These are phyloP conservation scores for Pulveroboletus ravenelii DNA, from an alignment of 768 basidiomycete genomes.

Conservation along the genomic window DNA sequence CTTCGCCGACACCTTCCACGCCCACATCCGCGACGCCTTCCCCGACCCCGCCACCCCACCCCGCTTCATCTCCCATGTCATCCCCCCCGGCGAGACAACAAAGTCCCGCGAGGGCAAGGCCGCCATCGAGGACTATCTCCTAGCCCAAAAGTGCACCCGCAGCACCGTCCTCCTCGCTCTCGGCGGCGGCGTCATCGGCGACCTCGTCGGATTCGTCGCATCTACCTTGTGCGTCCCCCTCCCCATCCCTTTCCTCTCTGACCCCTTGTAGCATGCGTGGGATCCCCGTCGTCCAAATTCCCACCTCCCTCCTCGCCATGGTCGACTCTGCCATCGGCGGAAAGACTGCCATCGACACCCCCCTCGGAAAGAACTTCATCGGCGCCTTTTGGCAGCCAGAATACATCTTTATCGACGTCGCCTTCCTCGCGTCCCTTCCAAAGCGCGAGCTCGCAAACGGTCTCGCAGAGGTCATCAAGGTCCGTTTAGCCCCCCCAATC, in stretches of 20 bases:
- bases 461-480: conserved; percentile 98
- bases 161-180: conserved; percentile 92
- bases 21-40: conserved; percentile 26
- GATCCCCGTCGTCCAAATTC: conserved; percentile 91
- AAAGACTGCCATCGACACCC: conserved; percentile 99
- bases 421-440: conserved; percentile 92
- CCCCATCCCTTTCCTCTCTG: neutral
- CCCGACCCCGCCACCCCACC: conserved; percentile 34
- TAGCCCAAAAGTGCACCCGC: conserved; percentile 83
- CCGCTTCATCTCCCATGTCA: conserved; percentile 71
- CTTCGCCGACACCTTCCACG: conserved; percentile 63
- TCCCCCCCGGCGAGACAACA: conserved; percentile 88
- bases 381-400: conserved; percentile 98
- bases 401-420: conserved; percentile 95
- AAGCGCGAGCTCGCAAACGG: conserved; percentile 95
- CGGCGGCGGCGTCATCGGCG: conserved; percentile 96
- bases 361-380: conserved; percentile 96
- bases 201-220: conserved; percentile 93
- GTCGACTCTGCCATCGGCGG: conserved; percentile 97
- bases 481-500: conserved; percentile 30
- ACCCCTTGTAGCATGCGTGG: conserved; percentile 83
- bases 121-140: conserved; percentile 87
- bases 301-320: conserved; percentile 96
- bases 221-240: conserved; percentile 77
- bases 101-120: conserved; percentile 93